Percentiles rank a stretch among this genome's conserved stretches.
Conservation (phyloP, 2,329 filamentous ascomycete species). For the Talaromyces sp. region DNA sequence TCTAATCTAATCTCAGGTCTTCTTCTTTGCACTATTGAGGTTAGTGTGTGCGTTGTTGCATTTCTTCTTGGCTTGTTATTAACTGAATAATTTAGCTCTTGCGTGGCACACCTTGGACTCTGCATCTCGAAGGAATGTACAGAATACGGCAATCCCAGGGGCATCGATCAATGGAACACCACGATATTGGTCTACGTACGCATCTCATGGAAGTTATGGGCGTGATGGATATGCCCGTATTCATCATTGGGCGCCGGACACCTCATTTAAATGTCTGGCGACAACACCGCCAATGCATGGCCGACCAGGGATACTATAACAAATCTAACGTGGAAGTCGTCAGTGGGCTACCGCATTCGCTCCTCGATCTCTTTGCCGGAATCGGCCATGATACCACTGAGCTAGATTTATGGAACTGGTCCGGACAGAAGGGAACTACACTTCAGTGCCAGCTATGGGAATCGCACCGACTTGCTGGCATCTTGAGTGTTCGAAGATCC, state of each 20-base stretch:
- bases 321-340: slow-evolving; percentile 26
- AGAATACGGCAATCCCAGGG: slow-evolving; percentile 22
- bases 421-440: slow-evolving; percentile 26
- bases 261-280: slow-evolving; percentile 29
- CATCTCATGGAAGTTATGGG: slow-evolving; percentile 34
- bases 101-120: slow-evolving; percentile 30
- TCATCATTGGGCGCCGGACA: slow-evolving; percentile 26
- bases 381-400: slow-evolving; percentile 26
- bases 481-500: slow-evolving; percentile 24
- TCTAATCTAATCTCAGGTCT: slow-evolving; percentile 30
- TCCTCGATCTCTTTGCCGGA: slow-evolving; percentile 29
- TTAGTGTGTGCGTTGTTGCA: slow-evolving; percentile 9
- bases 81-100: slow-evolving; percentile 13
- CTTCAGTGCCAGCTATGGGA: slow-evolving; percentile 31
- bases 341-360: slow-evolving; percentile 27
- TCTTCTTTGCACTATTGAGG: slow-evolving; percentile 32
- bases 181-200: slow-evolving; percentile 18
- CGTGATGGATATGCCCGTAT: slow-evolving; percentile 30
- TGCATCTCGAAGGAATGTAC: slow-evolving; percentile 31
- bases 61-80: not conserved
- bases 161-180: not conserved
- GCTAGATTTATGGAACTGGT: slow-evolving; percentile 30
- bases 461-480: slow-evolving; percentile 28
- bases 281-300: slow-evolving; percentile 23
- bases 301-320: not conserved